Base-by-base conservation (phyloP, 257 asterid genomes). In the Misopates orontium region DNA sequence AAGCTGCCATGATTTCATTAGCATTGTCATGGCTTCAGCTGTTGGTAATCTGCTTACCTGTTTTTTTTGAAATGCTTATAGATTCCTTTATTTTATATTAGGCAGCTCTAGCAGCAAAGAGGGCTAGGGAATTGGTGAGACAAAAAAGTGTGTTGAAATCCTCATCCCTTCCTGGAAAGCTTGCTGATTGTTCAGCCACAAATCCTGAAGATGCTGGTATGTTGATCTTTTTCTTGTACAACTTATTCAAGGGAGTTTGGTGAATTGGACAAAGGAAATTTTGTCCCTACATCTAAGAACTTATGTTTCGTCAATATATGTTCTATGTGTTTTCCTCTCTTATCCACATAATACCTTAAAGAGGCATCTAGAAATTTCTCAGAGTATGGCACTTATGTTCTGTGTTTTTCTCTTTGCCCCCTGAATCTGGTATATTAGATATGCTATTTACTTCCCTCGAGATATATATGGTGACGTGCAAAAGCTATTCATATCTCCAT, bases 101-200 rank as follows among this genome's bases (percentile, higher is more conserved):
- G 99, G 99, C 99, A 69, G 97, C 99, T 62, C 77, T 86, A 68
- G 99, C 99, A 42, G 99, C 99, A 60, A 90, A 90, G 82, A 81
- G 96, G 79, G 97, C 99, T 13, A 84, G 97, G 78, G 99, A 94
- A 68, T 74, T 94, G 78, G 97, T 88, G 71, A 88, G 99, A 56
- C 95, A 88, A 77, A 94, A 90, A 72, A 78, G 96, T 71, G 95
- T 86, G 28, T 67, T 90, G 77, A 90, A 66, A 77, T 91, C 97
- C 50, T 90, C 99, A 13, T 83, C 99, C 64, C 96, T 94, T 71
- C 99, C 99, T 9, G 97, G 99, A 68, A 94, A 94, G 87, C 99
- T 94, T 63, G 97, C 99, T 79, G 99, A 94, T 79, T 94, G 99
- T 77, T 90, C 97, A 39, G 80, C 95, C 56, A 84, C 97, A 12